These are phyloP conservation scores for Phytophthora lateralis DNA, from an alignment of 352 stramenopile genomes.

Conservation along the genomic window DNA sequence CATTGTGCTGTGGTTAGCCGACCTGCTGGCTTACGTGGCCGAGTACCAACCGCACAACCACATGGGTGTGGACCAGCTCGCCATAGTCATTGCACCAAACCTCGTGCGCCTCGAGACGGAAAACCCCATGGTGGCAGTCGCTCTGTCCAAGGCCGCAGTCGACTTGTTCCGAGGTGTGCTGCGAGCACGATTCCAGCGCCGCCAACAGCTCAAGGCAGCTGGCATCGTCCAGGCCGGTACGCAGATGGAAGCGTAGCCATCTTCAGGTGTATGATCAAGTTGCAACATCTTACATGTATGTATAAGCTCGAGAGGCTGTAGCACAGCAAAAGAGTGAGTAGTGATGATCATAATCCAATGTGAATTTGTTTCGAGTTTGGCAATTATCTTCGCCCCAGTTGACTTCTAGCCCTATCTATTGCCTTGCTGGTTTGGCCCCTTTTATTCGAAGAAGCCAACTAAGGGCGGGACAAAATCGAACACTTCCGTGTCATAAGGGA, in stretches of 20 bases:
- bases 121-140: slow-evolving; percentile 87
- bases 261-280: slow-evolving; percentile 26
- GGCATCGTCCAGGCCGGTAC: slow-evolving; percentile 6
- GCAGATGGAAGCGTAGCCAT: slow-evolving; percentile 20
- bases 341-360: slow-evolving; percentile 36
- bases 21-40: slow-evolving; percentile 78
- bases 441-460: neutral
- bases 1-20: slow-evolving; percentile 85
- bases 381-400: neutral
- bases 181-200: slow-evolving; percentile 37
- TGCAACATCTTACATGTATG: slow-evolving; percentile 26
- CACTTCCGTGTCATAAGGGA: neutral
- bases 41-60: slow-evolving; percentile 77
- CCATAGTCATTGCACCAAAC: slow-evolving; percentile 90
- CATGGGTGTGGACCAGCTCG: slow-evolving; percentile 91
- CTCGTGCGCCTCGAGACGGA: slow-evolving; percentile 86
- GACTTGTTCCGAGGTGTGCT: slow-evolving; percentile 71
- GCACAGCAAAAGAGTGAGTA: slow-evolving; percentile 12
- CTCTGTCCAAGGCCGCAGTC: slow-evolving; percentile 86
- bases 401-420: neutral
- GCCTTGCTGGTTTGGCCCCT: no score
- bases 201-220: slow-evolving; percentile 27
- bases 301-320: slow-evolving; percentile 21
- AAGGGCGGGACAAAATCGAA: slow-evolving; percentile 4
- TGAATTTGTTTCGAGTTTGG: slow-evolving; percentile 26